Evolutionary conservation across 495 filamentous ascomycete species (phyloP), one percentile per base, ranked within the genome.

Genomic region (Penicillium atrosanguineum): DNA sequence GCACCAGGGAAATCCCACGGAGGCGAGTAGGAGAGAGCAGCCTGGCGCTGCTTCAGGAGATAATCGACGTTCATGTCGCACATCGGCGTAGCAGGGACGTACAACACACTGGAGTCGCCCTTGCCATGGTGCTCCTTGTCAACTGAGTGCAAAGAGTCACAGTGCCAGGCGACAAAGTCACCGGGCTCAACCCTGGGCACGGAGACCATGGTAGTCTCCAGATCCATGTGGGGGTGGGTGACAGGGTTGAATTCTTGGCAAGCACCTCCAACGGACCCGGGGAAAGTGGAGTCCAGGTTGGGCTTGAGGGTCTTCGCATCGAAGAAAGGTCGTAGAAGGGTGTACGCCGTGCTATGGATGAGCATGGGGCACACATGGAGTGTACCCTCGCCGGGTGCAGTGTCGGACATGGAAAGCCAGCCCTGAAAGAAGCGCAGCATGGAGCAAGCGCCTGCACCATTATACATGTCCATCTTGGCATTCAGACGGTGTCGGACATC

Each of bases 131-230:
- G 91, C 8, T 83, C 70, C 46, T 83, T 88, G 62, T 96, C 91
- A 1, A 96, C 91, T 0, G 88, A 84, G 60, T 96, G 91, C 83
- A 60, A 80, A 67, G 84, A 54, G 45, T 95, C 91, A 60, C 91
- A 95, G 68, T 96, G 91, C 91, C 91, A 96, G 2, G 85, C 84
- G 1, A 96, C 91, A 64, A 87, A 95, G 64, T 95, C 91, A 2
- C 91, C 91, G 1, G 91, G 91, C 34, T 73, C 75, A 14, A 95
- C 88, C 18, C 75, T 69, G 0, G 91, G 91, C 1, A 94, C 74
- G 52, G 90, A 84, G 4, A 92, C 81, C 91, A 96, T 95, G 1
- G 86, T 86, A 19, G 52, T 40, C 37, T 80, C 71, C 4, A 96
- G 79, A 28, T 87, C 76, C 20, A 95, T 76, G 58, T 95, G 88